These are phyloP conservation scores for Xylaria venustula DNA, from an alignment of 495 filamentous ascomycete genomes.

Conservation along the genomic window DNA sequence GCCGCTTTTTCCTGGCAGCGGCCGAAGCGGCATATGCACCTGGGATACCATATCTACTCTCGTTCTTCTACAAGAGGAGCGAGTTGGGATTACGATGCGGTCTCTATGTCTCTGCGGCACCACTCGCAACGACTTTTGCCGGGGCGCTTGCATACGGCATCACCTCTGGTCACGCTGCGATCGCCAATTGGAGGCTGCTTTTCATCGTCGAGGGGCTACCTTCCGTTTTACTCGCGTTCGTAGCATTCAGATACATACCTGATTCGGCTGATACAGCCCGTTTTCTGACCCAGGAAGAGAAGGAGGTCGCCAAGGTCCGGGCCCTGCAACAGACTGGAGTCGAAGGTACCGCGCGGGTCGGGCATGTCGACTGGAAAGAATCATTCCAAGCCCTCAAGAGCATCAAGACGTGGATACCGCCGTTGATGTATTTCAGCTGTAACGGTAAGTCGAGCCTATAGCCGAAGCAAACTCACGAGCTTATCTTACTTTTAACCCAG, in stretches of 20 bases:
- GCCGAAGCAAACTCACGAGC: too few relatives aligned
- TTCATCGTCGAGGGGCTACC: slow-evolving; percentile 85
- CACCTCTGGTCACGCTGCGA: slow-evolving; percentile 61
- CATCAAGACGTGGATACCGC: slow-evolving; percentile 52
- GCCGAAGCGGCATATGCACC: slow-evolving; percentile 71
- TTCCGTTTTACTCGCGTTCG: slow-evolving; percentile 60
- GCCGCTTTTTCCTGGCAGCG: slow-evolving; percentile 65
- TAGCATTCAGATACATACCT: slow-evolving; percentile 69
- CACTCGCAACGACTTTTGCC: slow-evolving; percentile 79
- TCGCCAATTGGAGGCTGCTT: slow-evolving; percentile 76
- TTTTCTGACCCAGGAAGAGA: slow-evolving; percentile 72
- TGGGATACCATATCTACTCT: slow-evolving; percentile 70
- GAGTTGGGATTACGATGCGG: slow-evolving; percentile 77
- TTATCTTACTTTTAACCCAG: slow-evolving; percentile 13
- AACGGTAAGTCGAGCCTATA: slow-evolving; percentile 32
- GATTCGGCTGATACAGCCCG: slow-evolving; percentile 66
- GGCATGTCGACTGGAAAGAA: slow-evolving; percentile 58
- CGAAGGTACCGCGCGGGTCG: slow-evolving; percentile 43
- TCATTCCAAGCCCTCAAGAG: slow-evolving; percentile 56
- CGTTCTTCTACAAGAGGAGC: slow-evolving; percentile 79
- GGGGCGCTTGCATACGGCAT: slow-evolving; percentile 83
- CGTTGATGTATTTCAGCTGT: slow-evolving; percentile 54
- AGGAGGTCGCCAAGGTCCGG: slow-evolving; percentile 62
- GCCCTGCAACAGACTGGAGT: slow-evolving; percentile 61
- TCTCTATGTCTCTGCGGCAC: slow-evolving; percentile 74